Evolutionary conservation across 495 filamentous ascomycete genomes (phyloP).

Genomic region (Neurospora sp.): DNA sequence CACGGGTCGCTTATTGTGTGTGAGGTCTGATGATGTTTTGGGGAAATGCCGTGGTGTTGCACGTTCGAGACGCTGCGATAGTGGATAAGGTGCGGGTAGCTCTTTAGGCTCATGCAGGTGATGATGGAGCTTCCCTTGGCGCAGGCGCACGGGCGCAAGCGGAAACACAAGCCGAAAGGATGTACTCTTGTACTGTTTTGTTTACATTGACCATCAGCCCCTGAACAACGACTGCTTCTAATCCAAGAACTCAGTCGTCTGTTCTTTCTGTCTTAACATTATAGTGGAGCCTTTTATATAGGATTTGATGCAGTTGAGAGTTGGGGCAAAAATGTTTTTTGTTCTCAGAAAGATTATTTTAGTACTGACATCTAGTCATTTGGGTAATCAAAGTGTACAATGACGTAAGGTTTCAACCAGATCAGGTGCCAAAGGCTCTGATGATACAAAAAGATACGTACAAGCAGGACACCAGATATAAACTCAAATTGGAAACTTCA

Average conservation of each 20-base stretch:
- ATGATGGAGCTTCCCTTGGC: neutral
- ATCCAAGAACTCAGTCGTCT: neutral
- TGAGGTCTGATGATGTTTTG: neutral
- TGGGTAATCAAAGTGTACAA: neutral
- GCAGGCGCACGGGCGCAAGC: neutral
- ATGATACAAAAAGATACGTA: neutral
- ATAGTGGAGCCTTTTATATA: neutral
- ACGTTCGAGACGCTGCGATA: neutral
- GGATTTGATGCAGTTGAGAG: neutral
- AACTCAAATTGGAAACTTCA: neutral
- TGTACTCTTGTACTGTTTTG: neutral
- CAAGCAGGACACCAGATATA: neutral
- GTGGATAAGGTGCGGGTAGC: neutral
- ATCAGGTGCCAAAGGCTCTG: neutral
- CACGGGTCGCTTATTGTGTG: neutral
- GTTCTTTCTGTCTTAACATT: neutral
- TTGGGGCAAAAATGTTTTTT: neutral
- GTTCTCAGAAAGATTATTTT: neutral
- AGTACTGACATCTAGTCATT: too few relatives aligned
- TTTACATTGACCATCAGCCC: neutral
- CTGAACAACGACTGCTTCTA: neutral
- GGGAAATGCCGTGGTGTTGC: neutral
- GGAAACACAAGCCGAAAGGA: neutral
- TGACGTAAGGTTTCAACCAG: neutral
- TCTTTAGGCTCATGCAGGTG: neutral